Conservation (phyloP, 495 filamentous ascomycete genomes). For the Choiromyces venosus region DNA sequence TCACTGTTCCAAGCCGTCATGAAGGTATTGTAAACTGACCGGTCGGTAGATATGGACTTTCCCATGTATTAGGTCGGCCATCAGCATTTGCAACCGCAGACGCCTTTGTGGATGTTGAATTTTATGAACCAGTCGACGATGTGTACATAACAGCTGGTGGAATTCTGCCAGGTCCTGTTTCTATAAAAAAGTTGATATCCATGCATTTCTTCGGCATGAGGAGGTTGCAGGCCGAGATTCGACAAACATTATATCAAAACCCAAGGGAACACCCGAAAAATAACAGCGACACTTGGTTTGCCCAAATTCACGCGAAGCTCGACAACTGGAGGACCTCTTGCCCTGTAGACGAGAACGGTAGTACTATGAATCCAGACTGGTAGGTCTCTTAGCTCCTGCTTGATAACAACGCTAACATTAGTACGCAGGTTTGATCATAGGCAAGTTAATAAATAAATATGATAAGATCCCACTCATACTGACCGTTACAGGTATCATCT, state of each 20-base stretch:
- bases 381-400: slow-evolving; percentile 46
- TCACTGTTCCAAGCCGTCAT: neutral
- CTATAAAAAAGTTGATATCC: slow-evolving; percentile 73
- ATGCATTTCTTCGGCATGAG: slow-evolving; percentile 94
- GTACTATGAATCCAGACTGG: slow-evolving; percentile 62
- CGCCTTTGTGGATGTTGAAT: slow-evolving; percentile 75
- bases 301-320: slow-evolving; percentile 68
- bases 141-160: slow-evolving; percentile 72
- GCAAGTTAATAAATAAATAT: slow-evolving; percentile 15
- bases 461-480: slow-evolving; percentile 9
- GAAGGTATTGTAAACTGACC: neutral
- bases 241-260: slow-evolving; percentile 74
- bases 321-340: slow-evolving; percentile 63
- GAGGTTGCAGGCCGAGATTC: slow-evolving; percentile 76
- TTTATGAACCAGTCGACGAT: slow-evolving; percentile 73
- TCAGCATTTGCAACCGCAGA: slow-evolving; percentile 70
- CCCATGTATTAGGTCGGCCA: slow-evolving; percentile 77
- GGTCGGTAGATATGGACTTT: slow-evolving; percentile 54
- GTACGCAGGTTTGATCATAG: slow-evolving; percentile 49
- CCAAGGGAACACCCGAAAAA: slow-evolving; percentile 64
- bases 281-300: slow-evolving; percentile 80
- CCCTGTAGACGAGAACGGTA: slow-evolving; percentile 58
- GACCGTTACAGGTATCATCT: slow-evolving; percentile 57
- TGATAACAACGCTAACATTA: slow-evolving; percentile 49
- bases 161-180: slow-evolving; percentile 60